These are phyloP conservation scores for Saccharomyces kudriavzevii DNA, from an alignment of 805 yeast species.

Conservation along the genomic window DNA sequence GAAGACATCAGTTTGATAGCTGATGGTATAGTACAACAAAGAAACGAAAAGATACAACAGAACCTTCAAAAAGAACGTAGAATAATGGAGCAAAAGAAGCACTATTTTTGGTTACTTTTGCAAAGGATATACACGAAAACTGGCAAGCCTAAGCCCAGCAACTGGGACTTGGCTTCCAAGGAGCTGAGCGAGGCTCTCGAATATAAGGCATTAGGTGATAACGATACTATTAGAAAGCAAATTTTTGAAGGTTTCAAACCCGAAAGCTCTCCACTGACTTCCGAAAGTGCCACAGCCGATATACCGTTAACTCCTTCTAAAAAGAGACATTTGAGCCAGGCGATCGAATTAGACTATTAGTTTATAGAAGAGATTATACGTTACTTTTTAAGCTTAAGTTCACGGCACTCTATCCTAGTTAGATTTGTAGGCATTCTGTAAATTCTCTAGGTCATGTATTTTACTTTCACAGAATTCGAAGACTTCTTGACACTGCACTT, in stretches of 20 bases:
- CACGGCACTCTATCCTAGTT: background rate
- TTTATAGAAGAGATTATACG: background rate
- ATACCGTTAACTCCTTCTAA: conserved; percentile 13
- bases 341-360: conserved; percentile 31
- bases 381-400: background rate
- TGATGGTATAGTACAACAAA: conserved; percentile 21
- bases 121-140: conserved; percentile 18
- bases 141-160: conserved; percentile 18
- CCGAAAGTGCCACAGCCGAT: conserved; percentile 5
- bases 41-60: conserved; percentile 18
- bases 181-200: conserved; percentile 29
- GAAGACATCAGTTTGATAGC: conserved; percentile 26
- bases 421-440: background rate
- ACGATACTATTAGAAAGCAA: conserved; percentile 21
- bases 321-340: conserved; percentile 22
- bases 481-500: conserved; percentile 3
- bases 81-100: conserved; percentile 17
- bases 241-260: conserved; percentile 32
- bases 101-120: conserved; percentile 21
- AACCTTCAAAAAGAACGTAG: conserved; percentile 13
- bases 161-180: conserved; percentile 33
- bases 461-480: conserved; percentile 10
- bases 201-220: conserved; percentile 29
- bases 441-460: background rate
- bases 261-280: conserved; percentile 12